phyloP scores from a whole-genome alignment of 495 filamentous ascomycete species.

The Podospora anserina region DNA sequence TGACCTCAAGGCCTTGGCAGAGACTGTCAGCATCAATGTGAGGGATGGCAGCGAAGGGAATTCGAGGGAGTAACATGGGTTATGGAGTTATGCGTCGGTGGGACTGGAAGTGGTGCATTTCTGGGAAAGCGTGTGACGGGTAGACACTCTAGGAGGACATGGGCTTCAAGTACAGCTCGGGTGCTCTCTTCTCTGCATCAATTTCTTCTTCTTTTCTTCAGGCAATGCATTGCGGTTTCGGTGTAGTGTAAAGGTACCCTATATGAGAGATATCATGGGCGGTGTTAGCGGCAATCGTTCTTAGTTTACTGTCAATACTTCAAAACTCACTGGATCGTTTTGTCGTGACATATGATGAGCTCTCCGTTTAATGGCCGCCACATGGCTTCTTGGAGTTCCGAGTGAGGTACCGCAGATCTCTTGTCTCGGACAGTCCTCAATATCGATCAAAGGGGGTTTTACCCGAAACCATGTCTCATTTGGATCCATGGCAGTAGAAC shows the following conservation, averaged over 20 bases:
- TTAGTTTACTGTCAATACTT: background rate
- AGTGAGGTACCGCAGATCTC: background rate
- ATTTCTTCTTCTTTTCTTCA: background rate
- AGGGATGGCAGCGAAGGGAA: background rate
- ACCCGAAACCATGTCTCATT: background rate
- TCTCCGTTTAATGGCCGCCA: too few species aligned
- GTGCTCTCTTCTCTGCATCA: background rate
- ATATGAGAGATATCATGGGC: background rate
- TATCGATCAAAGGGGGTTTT: background rate
- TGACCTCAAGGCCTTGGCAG: background rate
- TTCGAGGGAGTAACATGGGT: constrained; percentile 2
- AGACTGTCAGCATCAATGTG: background rate
- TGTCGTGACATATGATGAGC: too few species aligned
- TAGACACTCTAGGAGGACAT: background rate
- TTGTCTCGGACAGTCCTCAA: background rate
- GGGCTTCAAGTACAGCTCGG: background rate
- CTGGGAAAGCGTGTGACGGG: constrained; percentile 1
- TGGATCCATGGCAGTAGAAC: too few species aligned
- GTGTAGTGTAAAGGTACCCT: background rate
- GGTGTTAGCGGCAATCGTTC: background rate
- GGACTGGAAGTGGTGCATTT: background rate
- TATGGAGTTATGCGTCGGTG: background rate
- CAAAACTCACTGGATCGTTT: background rate
- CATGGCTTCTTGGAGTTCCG: too few species aligned
- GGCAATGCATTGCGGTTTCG: background rate